A percentile compares a stretch with the other conserved stretches of the same genome.
phyloP scores from a whole-genome alignment of 768 basidiomycete species.

The Tulasnella sp. region DNA sequence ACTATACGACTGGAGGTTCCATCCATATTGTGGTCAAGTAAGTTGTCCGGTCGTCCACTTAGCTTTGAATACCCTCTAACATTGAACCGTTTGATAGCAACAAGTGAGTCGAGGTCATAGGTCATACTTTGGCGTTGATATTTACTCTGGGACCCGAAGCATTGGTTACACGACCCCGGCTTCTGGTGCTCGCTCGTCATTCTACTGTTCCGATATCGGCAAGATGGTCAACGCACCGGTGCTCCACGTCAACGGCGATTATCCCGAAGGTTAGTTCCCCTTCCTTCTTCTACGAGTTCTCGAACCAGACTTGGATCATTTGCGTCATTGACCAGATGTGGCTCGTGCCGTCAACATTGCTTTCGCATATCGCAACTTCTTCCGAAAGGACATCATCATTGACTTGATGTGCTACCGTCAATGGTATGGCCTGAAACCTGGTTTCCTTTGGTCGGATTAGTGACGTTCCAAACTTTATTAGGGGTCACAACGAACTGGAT shows the following conservation, averaged over 20 bases:
- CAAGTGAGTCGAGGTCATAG: constrained; percentile 21
- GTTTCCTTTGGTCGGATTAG: not conserved
- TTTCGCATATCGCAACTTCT: constrained; percentile 74
- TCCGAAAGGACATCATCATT: constrained; percentile 84
- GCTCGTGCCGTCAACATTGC: constrained; percentile 78
- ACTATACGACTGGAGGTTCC: constrained; percentile 84
- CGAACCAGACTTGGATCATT: not conserved
- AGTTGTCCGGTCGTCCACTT: constrained; percentile 23
- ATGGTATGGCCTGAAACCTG: constrained; percentile 36
- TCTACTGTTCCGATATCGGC: constrained; percentile 80
- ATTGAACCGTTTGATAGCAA: constrained; percentile 19
- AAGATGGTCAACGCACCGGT: constrained; percentile 88
- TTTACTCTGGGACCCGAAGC: constrained; percentile 28
- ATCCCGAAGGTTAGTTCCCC: constrained; percentile 55
- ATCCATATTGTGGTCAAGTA: constrained; percentile 88
- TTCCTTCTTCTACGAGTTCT: not conserved
- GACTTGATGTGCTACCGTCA: constrained; percentile 83
- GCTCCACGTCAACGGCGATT: constrained; percentile 84
- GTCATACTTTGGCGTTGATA: too few relatives aligned
- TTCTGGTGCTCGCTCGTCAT: constrained; percentile 66
- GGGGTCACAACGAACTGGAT: constrained; percentile 86
- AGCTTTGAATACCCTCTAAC: constrained; percentile 3
- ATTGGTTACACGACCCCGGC: constrained; percentile 91
- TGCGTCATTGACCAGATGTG: constrained; percentile 45
- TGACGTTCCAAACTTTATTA: constrained; percentile 18